Conservation (phyloP, 1,284 basidiomycete genomes). For the Tremellales sp. region DNA sequence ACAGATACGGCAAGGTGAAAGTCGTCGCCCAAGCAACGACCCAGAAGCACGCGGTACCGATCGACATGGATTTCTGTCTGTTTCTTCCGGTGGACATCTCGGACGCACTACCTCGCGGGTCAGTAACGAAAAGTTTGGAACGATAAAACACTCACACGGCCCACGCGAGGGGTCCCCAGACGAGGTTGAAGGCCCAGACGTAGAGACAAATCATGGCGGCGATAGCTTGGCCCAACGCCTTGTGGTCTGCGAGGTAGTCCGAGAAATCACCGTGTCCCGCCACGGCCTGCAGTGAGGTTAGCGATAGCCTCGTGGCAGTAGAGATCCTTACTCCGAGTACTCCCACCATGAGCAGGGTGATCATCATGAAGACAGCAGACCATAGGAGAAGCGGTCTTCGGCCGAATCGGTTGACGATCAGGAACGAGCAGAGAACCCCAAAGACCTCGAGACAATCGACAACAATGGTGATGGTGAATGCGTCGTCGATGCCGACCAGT, state of each 20-base stretch:
- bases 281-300: conserved; percentile 12
- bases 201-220: conserved; percentile 52
- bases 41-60: conserved; percentile 52
- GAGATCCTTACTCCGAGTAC: conserved; percentile 37
- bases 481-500: conserved; percentile 43
- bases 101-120: conserved; percentile 27
- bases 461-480: conserved; percentile 49
- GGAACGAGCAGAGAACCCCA: conserved; percentile 47
- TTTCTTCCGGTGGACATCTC: conserved; percentile 49
- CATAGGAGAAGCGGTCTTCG: conserved; percentile 49
- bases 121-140: not conserved
- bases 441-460: conserved; percentile 49
- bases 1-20: conserved; percentile 47
- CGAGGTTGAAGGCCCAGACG: conserved; percentile 19
- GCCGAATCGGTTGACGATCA: conserved; percentile 51
- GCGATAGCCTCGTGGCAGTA: not conserved
- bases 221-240: conserved; percentile 38
- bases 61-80: conserved; percentile 50
- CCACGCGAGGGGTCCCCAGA: conserved; percentile 51
- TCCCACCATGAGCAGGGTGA: conserved; percentile 48
- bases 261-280: conserved; percentile 31
- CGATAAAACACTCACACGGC: conserved; percentile 16
- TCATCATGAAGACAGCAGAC: conserved; percentile 49
- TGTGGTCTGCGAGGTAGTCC: conserved; percentile 25
- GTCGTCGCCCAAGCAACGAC: conserved; percentile 50